Evolutionary conservation across 139 green algal species (phyloP).

Genomic region (Tetradesmus obliquus): DNA sequence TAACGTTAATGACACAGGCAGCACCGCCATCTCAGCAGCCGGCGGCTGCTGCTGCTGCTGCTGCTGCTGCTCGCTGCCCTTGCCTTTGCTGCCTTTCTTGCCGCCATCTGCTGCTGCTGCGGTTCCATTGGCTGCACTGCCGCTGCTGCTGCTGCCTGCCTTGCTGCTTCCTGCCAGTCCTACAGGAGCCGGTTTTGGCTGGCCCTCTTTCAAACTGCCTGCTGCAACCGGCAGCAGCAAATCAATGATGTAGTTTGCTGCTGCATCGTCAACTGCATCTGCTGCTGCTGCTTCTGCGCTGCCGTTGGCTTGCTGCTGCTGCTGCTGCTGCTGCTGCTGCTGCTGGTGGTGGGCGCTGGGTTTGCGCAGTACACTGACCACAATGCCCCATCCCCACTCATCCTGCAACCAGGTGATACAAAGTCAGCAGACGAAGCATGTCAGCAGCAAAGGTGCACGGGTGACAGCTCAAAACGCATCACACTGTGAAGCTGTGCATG

Average conservation of each 20-base stretch:
- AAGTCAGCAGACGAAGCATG: not conserved
- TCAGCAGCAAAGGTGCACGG: not conserved
- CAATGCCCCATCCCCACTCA: slow-evolving; percentile 91
- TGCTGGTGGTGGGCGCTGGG: not conserved
- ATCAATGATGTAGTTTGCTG: slow-evolving; percentile 72
- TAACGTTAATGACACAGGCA: slow-evolving; percentile 82
- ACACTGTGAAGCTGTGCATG: too few species aligned
- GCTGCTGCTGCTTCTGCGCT: not conserved
- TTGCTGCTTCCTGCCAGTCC: not conserved
- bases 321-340: slow-evolving; percentile 16
- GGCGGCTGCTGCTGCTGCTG: not conserved
- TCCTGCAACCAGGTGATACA: slow-evolving; percentile 11
- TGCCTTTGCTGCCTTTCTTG: not conserved
- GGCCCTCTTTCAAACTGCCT: slow-evolving; percentile 28
- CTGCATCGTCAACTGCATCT: slow-evolving; percentile 9
- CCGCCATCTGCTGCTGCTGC: not conserved
- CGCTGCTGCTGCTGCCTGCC: slow-evolving; percentile 20
- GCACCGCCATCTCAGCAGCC: slow-evolving; percentile 54
- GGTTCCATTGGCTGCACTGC: not conserved
- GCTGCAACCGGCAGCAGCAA: slow-evolving; percentile 67
- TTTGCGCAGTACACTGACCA: slow-evolving; percentile 67
- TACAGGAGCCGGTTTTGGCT: slow-evolving; percentile 14
- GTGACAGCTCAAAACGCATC: too few species aligned
- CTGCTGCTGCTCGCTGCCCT: not conserved
- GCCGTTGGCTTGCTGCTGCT: slow-evolving; percentile 18